Evolutionary conservation across 495 filamentous ascomycete genomes (phyloP).

Genomic region (Hyphodiscus hymeniophilus): DNA sequence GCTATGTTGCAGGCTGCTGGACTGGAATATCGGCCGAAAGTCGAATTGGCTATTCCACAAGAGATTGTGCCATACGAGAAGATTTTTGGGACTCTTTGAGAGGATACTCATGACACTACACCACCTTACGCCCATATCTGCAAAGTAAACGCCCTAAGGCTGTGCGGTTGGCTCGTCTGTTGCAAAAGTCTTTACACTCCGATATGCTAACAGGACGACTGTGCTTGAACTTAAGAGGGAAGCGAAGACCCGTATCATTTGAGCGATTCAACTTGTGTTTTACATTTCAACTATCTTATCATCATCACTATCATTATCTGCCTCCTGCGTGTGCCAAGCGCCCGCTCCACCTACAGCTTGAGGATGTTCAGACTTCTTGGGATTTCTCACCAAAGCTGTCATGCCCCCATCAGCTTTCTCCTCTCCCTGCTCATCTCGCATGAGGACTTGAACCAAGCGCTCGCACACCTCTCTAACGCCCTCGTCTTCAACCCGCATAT

Average conservation of each 20-base stretch:
- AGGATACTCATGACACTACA: no score
- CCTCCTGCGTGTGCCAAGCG: constrained; percentile 5
- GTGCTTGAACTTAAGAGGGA: no score
- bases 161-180: not conserved
- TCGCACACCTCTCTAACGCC: constrained; percentile 79
- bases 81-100: constrained; percentile 6
- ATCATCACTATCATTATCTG: constrained; percentile 7
- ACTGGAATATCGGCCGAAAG: constrained; percentile 17
- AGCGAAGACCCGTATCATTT: no score
- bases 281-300: constrained; percentile 14
- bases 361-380: not conserved
- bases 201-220: no score
- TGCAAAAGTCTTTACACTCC: not conserved
- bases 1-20: constrained; percentile 21
- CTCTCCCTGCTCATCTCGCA: constrained; percentile 62
- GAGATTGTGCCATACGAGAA: constrained; percentile 22
- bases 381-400: constrained; percentile 13
- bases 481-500: constrained; percentile 72
- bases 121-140: no score
- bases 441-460: constrained; percentile 81
- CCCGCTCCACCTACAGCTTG: constrained; percentile 1
- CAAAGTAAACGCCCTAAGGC: no score
- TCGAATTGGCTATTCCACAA: constrained; percentile 3
- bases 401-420: constrained; percentile 18
- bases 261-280: no score